These are phyloP conservation scores for Macaranga tanarius DNA, from an alignment of 441 rosid genomes.

Conservation along the genomic window DNA sequence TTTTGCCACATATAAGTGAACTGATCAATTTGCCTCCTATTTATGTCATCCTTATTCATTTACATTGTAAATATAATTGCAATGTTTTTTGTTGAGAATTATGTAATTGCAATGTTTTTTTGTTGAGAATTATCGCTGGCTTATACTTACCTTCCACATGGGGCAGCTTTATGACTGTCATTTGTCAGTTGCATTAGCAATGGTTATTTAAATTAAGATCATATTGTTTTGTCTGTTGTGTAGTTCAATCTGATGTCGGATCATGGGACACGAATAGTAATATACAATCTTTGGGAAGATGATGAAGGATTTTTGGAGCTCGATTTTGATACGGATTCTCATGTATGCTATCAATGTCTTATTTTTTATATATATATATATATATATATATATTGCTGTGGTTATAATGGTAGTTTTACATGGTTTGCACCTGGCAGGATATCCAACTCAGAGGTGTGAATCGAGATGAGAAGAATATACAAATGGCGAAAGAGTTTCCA, in stretches of 20 bases:
- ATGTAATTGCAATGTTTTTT: not conserved
- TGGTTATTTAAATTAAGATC: not conserved
- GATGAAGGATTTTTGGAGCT: constrained; percentile 79
- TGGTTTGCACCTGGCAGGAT: constrained; percentile 46
- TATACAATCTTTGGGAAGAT: constrained; percentile 97
- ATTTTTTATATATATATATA: too few relatives aligned
- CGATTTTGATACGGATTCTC: constrained; percentile 69
- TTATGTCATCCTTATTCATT: not conserved
- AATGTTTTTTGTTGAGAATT: not conserved
- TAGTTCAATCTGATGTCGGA: constrained; percentile 66
- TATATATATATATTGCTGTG: too few relatives aligned
- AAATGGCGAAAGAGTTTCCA: constrained; percentile 61
- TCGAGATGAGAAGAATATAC: constrained; percentile 72
- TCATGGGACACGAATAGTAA: constrained; percentile 76
- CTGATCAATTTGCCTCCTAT: not conserved
- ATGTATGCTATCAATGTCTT: constrained; percentile 38
- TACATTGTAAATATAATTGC: not conserved
- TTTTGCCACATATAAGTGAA: not conserved
- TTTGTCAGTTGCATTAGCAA: not conserved
- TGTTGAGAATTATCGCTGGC: too few relatives aligned
- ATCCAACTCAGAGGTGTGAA: constrained; percentile 81
- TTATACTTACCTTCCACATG: too few relatives aligned
- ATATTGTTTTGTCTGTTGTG: constrained; percentile 7
- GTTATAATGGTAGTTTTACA: constrained; percentile 6
- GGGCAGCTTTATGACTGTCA: not conserved